A percentile compares a stretch with the other conserved stretches of the same genome.
phyloP scores from a whole-genome alignment of 345 rosid genomes.

The Linum lewisii region DNA sequence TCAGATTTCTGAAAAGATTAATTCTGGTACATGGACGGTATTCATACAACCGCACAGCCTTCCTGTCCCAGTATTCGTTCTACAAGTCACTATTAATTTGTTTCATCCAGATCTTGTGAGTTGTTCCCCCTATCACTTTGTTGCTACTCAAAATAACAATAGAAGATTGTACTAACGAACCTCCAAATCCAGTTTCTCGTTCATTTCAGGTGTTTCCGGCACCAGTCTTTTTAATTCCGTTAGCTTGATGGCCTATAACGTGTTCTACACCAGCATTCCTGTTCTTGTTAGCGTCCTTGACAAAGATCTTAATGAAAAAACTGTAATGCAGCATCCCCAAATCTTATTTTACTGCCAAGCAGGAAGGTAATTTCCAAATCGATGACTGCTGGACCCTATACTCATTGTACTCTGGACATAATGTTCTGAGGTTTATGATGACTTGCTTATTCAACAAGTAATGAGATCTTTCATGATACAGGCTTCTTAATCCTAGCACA shows the following conservation, averaged over 20 bases:
- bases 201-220: constrained; percentile 97
- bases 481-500: constrained; percentile 98
- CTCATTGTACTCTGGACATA: background rate
- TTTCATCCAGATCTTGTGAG: constrained; percentile 98
- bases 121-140: constrained; percentile 14
- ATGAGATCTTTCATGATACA: constrained; percentile 24
- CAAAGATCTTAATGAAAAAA: constrained; percentile 89
- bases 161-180: constrained; percentile 13
- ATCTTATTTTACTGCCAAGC: constrained; percentile 98
- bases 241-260: constrained; percentile 98
- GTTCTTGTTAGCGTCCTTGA: constrained; percentile 86
- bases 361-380: constrained; percentile 51
- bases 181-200: constrained; percentile 61
- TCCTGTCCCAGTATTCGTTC: constrained; percentile 93
- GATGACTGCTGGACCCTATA: background rate
- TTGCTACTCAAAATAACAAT: constrained; percentile 7
- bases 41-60: constrained; percentile 95
- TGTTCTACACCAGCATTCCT: constrained; percentile 94
- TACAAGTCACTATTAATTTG: constrained; percentile 86
- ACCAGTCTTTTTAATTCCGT: constrained; percentile 97
- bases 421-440: too few relatives aligned
- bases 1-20: constrained; percentile 82
- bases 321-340: constrained; percentile 97
- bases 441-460: background rate
- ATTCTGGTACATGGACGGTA: constrained; percentile 94